Conservation (phyloP, 148 eudicot species). For the Chenopodium suecicum region DNA sequence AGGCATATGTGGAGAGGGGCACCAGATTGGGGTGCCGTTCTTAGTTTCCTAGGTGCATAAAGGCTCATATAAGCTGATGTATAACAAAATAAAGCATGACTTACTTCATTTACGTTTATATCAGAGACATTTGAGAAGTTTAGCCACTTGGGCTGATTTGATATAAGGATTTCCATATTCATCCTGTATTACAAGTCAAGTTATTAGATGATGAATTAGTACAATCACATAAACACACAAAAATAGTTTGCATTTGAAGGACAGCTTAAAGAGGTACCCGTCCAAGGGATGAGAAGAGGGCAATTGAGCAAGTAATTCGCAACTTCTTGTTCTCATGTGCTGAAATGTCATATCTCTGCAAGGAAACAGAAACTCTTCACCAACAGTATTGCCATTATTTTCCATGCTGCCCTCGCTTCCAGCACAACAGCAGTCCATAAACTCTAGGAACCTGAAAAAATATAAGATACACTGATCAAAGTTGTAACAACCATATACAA, state of each 20-base stretch:
- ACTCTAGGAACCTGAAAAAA: conserved; percentile 60
- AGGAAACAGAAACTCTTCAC: conserved; percentile 41
- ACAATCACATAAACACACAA: too few species aligned
- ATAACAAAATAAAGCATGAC: background rate
- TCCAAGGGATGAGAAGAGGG: conserved; percentile 70
- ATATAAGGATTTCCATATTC: conserved; percentile 55
- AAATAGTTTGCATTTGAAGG: background rate
- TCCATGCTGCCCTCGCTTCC: conserved; percentile 40
- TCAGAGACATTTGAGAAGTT: conserved; percentile 57
- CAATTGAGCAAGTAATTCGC: conserved; percentile 66
- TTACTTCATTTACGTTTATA: conserved; percentile 42
- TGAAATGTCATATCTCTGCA: conserved; percentile 66
- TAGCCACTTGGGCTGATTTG: conserved; percentile 82
- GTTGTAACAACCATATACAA: background rate
- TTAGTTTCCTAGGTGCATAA: background rate
- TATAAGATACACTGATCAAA: background rate
- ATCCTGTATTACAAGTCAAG: conserved; percentile 41
- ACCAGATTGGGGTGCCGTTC: background rate
- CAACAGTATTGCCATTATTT: conserved; percentile 33
- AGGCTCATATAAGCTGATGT: background rate
- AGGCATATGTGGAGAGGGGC: too few species aligned
- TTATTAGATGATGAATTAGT: background rate
- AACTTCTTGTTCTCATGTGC: conserved; percentile 58
- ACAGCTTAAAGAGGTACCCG: conserved; percentile 42
- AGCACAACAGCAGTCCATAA: conserved; percentile 73